phyloP scores from a whole-genome alignment of 1,284 basidiomycete genomes.

The Ustilago crameri region DNA sequence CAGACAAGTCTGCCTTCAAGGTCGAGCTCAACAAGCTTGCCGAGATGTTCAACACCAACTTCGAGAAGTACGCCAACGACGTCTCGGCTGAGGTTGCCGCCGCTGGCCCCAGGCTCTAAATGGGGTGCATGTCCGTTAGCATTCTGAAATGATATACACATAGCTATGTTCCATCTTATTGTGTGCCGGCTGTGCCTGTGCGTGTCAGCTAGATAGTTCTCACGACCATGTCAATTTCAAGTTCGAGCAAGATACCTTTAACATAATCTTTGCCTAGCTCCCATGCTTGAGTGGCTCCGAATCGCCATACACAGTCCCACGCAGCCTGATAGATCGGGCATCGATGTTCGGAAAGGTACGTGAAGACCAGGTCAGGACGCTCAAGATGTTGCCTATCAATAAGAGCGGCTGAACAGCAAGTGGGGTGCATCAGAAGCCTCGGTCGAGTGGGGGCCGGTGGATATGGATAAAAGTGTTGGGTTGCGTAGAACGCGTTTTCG shows the following conservation, averaged over 20 bases:
- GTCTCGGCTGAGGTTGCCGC: conserved; percentile 59
- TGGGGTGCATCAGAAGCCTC: not conserved
- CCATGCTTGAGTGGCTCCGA: too few species aligned
- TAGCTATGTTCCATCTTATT: conserved; percentile 1
- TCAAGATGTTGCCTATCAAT: too few species aligned
- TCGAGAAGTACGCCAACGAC: conserved; percentile 65
- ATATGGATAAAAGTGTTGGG: too few species aligned
- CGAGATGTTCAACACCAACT: conserved; percentile 67
- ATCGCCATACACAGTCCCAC: too few species aligned
- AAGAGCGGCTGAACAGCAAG: too few species aligned
- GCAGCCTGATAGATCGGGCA: too few species aligned
- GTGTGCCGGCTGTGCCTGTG: not conserved
- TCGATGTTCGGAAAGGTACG: too few species aligned
- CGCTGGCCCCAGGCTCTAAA: conserved; percentile 57
- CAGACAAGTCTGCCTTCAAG: conserved; percentile 59
- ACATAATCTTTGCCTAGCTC: too few species aligned
- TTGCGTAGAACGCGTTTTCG: conserved; percentile 6
- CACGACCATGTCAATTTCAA: too few species aligned
- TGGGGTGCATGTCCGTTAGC: not conserved
- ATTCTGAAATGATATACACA: conserved; percentile 10
- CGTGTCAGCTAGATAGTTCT: not conserved
- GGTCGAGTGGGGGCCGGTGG: not conserved
- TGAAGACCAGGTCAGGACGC: too few species aligned
- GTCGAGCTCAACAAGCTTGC: conserved; percentile 66
- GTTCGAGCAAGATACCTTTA: too few species aligned